Percentiles rank a stretch among this genome's conserved stretches.
Conservation (phyloP, 1,284 basidiomycete genomes). For the Prillingera fragicola region DNA sequence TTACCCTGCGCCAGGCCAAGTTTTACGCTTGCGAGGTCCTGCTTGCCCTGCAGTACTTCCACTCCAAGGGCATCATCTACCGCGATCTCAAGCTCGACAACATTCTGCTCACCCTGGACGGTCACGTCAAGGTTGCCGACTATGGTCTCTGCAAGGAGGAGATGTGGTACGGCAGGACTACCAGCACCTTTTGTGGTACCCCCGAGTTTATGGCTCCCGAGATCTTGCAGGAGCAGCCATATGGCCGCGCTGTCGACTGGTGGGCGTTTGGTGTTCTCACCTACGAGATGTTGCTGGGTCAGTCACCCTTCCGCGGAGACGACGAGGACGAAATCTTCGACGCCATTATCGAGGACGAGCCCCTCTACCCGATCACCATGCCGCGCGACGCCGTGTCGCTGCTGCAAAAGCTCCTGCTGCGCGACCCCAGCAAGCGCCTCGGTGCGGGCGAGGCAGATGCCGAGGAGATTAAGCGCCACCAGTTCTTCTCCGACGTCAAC, state of each 20-base stretch:
- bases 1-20: slow-evolving; percentile 79
- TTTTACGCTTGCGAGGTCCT: slow-evolving; percentile 99
- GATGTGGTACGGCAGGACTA: slow-evolving; percentile 97
- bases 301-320: slow-evolving; percentile 98
- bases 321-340: slow-evolving; percentile 99
- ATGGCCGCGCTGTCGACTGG: slow-evolving; percentile 98
- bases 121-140: slow-evolving; percentile 98
- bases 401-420: slow-evolving; percentile 87
- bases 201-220: slow-evolving; percentile 99
- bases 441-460: slow-evolving; percentile 92
- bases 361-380: slow-evolving; percentile 99
- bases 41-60: slow-evolving; percentile 96
- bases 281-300: slow-evolving; percentile 98
- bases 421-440: slow-evolving; percentile 87
- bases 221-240: slow-evolving; percentile 97
- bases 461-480: slow-evolving; percentile 94
- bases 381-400: slow-evolving; percentile 94
- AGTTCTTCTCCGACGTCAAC: slow-evolving; percentile 97
- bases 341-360: slow-evolving; percentile 97
- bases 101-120: slow-evolving; percentile 92
- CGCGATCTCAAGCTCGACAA: slow-evolving; percentile 97
- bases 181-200: slow-evolving; percentile 98
- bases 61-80: slow-evolving; percentile 92
- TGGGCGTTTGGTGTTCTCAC: slow-evolving; percentile 99
- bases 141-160: slow-evolving; percentile 99